phyloP scores from a whole-genome alignment of 2,329 filamentous ascomycete genomes.

The Atkinsonella texensis region DNA sequence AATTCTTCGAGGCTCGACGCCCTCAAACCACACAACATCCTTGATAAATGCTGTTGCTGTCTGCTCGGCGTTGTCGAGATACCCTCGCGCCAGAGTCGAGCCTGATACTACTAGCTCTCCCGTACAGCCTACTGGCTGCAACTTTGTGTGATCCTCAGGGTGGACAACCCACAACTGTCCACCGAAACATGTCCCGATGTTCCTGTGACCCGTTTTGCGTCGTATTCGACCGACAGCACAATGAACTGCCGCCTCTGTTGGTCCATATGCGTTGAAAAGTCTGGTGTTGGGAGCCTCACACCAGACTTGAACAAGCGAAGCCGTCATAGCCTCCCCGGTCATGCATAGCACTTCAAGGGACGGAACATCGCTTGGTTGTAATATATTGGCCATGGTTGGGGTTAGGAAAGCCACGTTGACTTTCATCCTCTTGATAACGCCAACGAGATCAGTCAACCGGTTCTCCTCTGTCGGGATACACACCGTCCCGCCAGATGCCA shows the following conservation, averaged over 20 bases:
- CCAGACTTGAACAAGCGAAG: neutral
- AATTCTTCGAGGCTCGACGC: neutral
- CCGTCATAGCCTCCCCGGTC: neutral
- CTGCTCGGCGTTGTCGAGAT: neutral
- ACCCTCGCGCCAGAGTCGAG: neutral
- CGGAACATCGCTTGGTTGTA: neutral
- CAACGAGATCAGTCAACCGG: constrained; percentile 8
- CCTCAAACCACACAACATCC: neutral
- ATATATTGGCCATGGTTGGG: neutral
- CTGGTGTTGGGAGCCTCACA: neutral
- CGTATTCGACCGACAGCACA: neutral
- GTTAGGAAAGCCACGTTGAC: neutral
- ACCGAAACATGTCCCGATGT: neutral
- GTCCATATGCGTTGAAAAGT: neutral
- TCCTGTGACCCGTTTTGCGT: neutral
- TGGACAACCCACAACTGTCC: neutral
- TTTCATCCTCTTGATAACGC: neutral
- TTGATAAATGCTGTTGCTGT: neutral
- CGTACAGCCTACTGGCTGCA: neutral
- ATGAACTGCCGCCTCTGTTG: neutral
- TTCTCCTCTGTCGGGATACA: constrained; percentile 10
- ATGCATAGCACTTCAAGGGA: neutral
- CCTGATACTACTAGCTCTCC: neutral
- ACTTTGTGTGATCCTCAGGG: neutral
- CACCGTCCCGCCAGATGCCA: constrained; percentile 9